phyloP scores from a whole-genome alignment of 495 filamentous ascomycete genomes.

The Apodospora peruviana region DNA sequence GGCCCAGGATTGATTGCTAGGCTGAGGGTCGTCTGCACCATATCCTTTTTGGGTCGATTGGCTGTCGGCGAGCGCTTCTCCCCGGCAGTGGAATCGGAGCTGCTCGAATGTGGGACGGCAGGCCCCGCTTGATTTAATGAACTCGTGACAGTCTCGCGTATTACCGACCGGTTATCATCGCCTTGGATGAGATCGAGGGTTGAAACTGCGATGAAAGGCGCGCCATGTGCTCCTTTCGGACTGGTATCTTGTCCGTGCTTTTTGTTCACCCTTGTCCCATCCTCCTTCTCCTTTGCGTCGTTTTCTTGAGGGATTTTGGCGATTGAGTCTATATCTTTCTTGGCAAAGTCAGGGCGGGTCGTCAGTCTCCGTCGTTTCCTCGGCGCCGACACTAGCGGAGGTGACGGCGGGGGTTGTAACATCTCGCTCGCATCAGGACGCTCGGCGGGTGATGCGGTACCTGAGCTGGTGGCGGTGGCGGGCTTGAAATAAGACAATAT shows the following conservation, averaged over 20 bases:
- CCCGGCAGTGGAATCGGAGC: neutral
- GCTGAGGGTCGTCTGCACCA: constrained; percentile 40
- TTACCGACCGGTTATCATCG: neutral
- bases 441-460: neutral
- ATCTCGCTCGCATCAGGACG: constrained; percentile 6
- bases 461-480: constrained; percentile 10
- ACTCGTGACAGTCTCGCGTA: neutral
- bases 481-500: constrained; percentile 41
- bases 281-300: neutral
- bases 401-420: constrained; percentile 24
- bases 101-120: neutral
- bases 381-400: constrained; percentile 1
- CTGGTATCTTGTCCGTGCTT: neutral
- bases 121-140: neutral
- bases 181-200: neutral
- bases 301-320: neutral
- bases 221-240: neutral
- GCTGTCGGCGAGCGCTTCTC: constrained; percentile 1
- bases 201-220: neutral
- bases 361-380: constrained; percentile 33
- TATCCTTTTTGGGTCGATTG: constrained; percentile 19
- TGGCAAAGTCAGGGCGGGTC: constrained; percentile 17
- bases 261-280: neutral
- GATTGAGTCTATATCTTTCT: neutral
- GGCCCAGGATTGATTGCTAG: constrained; percentile 28